Evolutionary conservation across 192 early-diverging fungal species (phyloP).

Genomic region (Podila verticillata): DNA sequence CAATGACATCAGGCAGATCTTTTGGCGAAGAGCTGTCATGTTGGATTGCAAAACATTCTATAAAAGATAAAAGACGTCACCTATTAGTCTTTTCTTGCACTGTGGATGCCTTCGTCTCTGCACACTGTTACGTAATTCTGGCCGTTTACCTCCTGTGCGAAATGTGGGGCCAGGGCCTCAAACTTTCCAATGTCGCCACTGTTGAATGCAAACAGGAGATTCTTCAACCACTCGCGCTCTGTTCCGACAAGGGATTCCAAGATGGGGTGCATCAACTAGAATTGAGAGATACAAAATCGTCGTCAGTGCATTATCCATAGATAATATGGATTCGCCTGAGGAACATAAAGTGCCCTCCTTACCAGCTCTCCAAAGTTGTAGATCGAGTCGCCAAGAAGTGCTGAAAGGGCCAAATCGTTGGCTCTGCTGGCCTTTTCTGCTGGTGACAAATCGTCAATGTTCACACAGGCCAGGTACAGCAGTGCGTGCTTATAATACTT

Average conservation of each 20-base stretch:
- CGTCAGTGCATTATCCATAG: background rate
- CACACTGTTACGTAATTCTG: constrained; percentile 3
- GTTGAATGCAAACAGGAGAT: constrained; percentile 93
- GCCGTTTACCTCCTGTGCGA: constrained; percentile 23
- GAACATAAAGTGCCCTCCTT: constrained; percentile 2
- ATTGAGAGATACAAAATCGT: constrained; percentile 1
- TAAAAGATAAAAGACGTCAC: background rate
- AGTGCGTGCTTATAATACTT: constrained; percentile 97
- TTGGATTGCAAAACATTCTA: constrained; percentile 86
- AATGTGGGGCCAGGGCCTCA: constrained; percentile 73
- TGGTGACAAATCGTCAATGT: constrained; percentile 78
- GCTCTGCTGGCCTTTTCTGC: constrained; percentile 90
- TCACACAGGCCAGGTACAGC: constrained; percentile 91
- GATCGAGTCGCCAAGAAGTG: constrained; percentile 92
- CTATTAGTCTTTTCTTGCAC: too few species aligned
- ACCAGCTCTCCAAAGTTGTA: constrained; percentile 99
- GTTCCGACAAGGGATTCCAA: constrained; percentile 81
- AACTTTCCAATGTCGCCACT: constrained; percentile 93
- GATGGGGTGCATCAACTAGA: constrained; percentile 88
- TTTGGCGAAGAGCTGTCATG: constrained; percentile 85
- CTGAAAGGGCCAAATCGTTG: constrained; percentile 90
- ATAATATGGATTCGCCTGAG: too few species aligned
- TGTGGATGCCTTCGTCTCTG: too few species aligned
- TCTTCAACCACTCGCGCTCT: constrained; percentile 85
- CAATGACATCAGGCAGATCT: constrained; percentile 97